These are phyloP conservation scores for Trypanosoma vivax DNA, from an alignment of 208 protist species.

Conservation along the genomic window DNA sequence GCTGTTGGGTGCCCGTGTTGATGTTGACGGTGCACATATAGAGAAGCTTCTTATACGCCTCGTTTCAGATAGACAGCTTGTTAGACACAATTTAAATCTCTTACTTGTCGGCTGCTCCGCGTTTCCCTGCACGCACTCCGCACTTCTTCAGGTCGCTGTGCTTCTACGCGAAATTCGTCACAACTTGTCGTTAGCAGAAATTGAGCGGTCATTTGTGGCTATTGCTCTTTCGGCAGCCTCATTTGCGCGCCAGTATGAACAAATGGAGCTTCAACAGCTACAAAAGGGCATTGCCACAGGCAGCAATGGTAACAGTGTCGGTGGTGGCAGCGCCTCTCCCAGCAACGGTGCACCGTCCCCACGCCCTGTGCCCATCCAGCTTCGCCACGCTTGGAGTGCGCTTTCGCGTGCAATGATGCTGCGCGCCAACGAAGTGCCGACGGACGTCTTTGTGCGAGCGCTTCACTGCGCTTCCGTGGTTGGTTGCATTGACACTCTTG, in stretches of 20 bases:
- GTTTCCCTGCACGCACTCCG: constrained; percentile 16
- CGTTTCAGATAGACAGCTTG: constrained; percentile 20
- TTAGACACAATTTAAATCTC: constrained; percentile 20
- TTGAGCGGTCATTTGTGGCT: constrained; percentile 28
- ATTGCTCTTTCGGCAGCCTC: constrained; percentile 19
- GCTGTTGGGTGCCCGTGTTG: constrained; percentile 11
- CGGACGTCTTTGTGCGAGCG: constrained; percentile 28
- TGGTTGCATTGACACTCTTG: constrained; percentile 45
- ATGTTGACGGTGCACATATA: constrained; percentile 1
- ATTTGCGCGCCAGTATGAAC: constrained; percentile 22
- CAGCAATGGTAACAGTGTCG: constrained; percentile 1
- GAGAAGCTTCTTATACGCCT: constrained; percentile 24
- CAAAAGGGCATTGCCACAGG: too few species aligned
- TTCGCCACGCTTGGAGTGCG: constrained; percentile 27
- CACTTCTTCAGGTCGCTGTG: constrained; percentile 15
- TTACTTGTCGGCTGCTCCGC: constrained; percentile 26
- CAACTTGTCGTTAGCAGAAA: constrained; percentile 15
- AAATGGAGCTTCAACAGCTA: constrained; percentile 16
- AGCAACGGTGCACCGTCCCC: constrained; percentile 4
- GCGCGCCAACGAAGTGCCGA: constrained; percentile 8
- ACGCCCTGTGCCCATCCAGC: constrained; percentile 9
- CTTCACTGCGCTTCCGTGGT: constrained; percentile 42
- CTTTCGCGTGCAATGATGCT: constrained; percentile 18
- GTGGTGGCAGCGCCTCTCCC: neutral
- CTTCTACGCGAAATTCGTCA: constrained; percentile 25